These are phyloP conservation scores for Suillus paluster DNA, from an alignment of 768 basidiomycete genomes.

Conservation along the genomic window DNA sequence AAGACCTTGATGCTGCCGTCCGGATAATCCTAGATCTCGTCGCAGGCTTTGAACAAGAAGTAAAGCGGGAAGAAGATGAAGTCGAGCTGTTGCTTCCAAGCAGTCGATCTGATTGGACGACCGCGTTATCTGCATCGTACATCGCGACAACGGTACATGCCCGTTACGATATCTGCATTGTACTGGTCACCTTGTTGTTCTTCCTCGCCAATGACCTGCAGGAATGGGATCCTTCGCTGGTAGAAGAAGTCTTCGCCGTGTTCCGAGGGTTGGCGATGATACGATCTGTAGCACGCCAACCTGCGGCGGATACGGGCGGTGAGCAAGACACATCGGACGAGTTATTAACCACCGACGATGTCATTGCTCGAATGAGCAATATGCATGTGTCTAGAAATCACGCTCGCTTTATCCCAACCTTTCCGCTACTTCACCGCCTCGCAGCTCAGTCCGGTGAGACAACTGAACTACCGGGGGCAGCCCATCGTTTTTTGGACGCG, in stretches of 20 bases:
- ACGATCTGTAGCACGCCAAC: slow-evolving; percentile 61
- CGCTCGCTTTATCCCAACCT: slow-evolving; percentile 52
- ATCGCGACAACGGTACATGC: slow-evolving; percentile 65
- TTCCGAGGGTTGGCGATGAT: slow-evolving; percentile 80
- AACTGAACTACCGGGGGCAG: slow-evolving; percentile 56
- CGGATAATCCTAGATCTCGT: slow-evolving; percentile 69
- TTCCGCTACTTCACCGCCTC: slow-evolving; percentile 67
- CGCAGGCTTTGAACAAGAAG: slow-evolving; percentile 67
- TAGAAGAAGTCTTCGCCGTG: slow-evolving; percentile 78
- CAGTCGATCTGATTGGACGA: slow-evolving; percentile 63
- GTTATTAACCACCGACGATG: slow-evolving; percentile 59
- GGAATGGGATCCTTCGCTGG: slow-evolving; percentile 64
- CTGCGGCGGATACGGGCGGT: slow-evolving; percentile 44
- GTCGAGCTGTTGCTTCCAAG: slow-evolving; percentile 56
- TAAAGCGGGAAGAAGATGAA: slow-evolving; percentile 81
- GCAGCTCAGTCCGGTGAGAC: slow-evolving; percentile 55
- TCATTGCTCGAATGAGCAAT: slow-evolving; percentile 64
- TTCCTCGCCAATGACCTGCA: slow-evolving; percentile 69
- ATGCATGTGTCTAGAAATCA: slow-evolving; percentile 69
- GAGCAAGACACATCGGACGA: slow-evolving; percentile 38
- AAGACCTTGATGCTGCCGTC: slow-evolving; percentile 59
- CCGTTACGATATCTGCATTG: slow-evolving; percentile 75
- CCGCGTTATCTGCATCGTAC: slow-evolving; percentile 66
- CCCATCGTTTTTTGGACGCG: slow-evolving; percentile 72
- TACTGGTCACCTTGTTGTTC: slow-evolving; percentile 68